phyloP scores from a whole-genome alignment of 164 flowering plant species.

The Umbellularia californica region DNA sequence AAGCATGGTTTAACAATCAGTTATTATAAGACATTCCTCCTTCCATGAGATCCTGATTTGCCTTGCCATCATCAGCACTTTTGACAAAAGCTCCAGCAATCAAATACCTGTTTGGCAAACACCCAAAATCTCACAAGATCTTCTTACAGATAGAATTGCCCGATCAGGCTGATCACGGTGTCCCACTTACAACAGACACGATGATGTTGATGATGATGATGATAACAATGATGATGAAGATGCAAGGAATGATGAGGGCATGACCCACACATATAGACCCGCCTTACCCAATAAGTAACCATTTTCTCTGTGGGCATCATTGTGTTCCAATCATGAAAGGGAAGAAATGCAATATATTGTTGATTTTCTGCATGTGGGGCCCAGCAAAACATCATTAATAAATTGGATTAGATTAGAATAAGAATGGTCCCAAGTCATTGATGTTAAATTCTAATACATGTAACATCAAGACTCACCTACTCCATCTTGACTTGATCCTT shows the following conservation, averaged over 20 bases:
- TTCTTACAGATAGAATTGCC: neutral
- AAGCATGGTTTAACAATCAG: neutral
- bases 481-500: neutral
- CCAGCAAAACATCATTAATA: neutral
- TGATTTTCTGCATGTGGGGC: neutral
- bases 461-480: neutral
- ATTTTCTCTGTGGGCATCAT: neutral
- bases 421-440: neutral
- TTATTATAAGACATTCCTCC: neutral
- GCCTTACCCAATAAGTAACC: neutral
- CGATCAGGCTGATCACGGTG: neutral
- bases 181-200: neutral
- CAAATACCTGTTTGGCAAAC: neutral
- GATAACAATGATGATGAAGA: neutral
- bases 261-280: neutral
- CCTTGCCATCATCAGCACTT: neutral
- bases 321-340: conserved; percentile 1
- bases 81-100: neutral
- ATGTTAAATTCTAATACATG: neutral
- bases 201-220: no score
- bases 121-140: conserved; percentile 1
- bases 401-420: neutral
- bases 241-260: neutral
- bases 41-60: neutral
- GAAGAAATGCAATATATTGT: neutral